phyloP scores from a whole-genome alignment of 2,329 filamentous ascomycete species.

The Diplodia mutila region DNA sequence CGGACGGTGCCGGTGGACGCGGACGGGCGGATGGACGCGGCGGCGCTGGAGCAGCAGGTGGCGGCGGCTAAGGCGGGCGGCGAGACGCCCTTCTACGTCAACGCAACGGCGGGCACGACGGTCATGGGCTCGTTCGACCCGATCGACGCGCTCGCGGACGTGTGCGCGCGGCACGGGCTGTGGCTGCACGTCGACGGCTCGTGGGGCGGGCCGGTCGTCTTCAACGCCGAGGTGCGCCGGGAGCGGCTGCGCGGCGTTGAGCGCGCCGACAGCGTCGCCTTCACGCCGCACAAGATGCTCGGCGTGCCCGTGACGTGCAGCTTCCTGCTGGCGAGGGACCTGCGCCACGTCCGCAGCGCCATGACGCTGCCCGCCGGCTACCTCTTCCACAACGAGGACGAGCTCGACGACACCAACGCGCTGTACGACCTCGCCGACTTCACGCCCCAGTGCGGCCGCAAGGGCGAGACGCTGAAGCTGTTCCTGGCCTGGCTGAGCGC shows the following conservation, averaged over 20 bases:
- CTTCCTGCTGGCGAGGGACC: conserved; percentile 79
- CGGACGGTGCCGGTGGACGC: conserved; percentile 74
- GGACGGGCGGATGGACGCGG: conserved; percentile 70
- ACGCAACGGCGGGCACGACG: conserved; percentile 92
- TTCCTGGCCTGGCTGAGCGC: conserved; percentile 90
- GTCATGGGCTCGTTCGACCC: conserved; percentile 90
- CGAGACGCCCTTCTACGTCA: conserved; percentile 89
- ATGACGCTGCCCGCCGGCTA: conserved; percentile 90
- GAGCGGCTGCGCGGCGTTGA: conserved; percentile 71
- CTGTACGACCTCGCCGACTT: conserved; percentile 90
- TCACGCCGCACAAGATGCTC: conserved; percentile 98
- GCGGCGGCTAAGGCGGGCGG: conserved; percentile 65
- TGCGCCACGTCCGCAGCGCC: conserved; percentile 75
- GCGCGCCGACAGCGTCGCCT: conserved; percentile 77
- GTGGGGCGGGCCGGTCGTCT: conserved; percentile 86
- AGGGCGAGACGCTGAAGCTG: conserved; percentile 84
- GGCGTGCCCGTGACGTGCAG: conserved; percentile 88
- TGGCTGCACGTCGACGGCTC: conserved; percentile 95
- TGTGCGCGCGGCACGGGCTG: conserved; percentile 72
- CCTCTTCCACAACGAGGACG: conserved; percentile 49
- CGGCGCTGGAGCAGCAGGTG: conserved; percentile 67
- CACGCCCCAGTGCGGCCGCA: conserved; percentile 88
- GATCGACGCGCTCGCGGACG: conserved; percentile 67
- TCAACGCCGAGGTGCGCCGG: conserved; percentile 61
- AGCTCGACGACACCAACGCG: conserved; percentile 47